A percentile compares a stretch with the other conserved stretches of the same genome.
These are phyloP conservation scores for Malassezia pachydermatis DNA, from an alignment of 1,284 basidiomycete species.

Conservation along the genomic window DNA sequence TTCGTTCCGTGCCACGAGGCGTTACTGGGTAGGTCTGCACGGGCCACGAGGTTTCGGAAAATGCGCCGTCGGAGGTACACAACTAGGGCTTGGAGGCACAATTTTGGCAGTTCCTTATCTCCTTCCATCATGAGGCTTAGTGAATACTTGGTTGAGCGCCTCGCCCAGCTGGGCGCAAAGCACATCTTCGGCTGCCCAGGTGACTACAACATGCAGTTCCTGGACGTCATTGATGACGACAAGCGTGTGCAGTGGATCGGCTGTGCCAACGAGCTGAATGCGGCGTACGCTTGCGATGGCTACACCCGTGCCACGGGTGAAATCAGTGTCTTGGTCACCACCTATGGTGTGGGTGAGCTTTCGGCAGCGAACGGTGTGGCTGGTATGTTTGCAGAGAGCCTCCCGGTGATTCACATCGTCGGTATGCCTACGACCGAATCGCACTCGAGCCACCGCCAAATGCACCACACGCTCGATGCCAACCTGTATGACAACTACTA, in stretches of 20 bases:
- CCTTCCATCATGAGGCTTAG: conserved; percentile 27
- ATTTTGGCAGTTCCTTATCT: too few relatives aligned
- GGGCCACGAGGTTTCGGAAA: too few relatives aligned
- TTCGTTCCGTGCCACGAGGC: too few relatives aligned
- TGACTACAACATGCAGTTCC: conserved; percentile 69
- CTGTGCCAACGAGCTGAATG: conserved; percentile 55
- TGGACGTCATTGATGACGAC: conserved; percentile 74
- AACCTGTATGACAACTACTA: conserved; percentile 61
- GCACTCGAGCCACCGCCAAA: conserved; percentile 52
- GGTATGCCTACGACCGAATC: conserved; percentile 70
- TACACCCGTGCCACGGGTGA: conserved; percentile 60
- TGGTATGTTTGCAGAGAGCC: conserved; percentile 62
- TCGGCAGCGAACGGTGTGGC: conserved; percentile 53
- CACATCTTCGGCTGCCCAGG: conserved; percentile 79
- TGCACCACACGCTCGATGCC: conserved; percentile 49
- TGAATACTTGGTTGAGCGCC: conserved; percentile 40
- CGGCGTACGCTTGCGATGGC: conserved; percentile 80
- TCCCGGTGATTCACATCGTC: conserved; percentile 83
- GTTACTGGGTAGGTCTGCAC: too few relatives aligned
- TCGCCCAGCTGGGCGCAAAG: conserved; percentile 49
- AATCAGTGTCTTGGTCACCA: conserved; percentile 49
- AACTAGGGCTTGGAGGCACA: too few relatives aligned
- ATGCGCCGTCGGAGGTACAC: too few relatives aligned
- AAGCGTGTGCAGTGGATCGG: conserved; percentile 70
- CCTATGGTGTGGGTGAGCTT: conserved; percentile 79